Evolutionary conservation across 345 rosid genomes (phyloP), one percentile per base, ranked within the genome.

Genomic region (Eucalyptus tenuipes): DNA sequence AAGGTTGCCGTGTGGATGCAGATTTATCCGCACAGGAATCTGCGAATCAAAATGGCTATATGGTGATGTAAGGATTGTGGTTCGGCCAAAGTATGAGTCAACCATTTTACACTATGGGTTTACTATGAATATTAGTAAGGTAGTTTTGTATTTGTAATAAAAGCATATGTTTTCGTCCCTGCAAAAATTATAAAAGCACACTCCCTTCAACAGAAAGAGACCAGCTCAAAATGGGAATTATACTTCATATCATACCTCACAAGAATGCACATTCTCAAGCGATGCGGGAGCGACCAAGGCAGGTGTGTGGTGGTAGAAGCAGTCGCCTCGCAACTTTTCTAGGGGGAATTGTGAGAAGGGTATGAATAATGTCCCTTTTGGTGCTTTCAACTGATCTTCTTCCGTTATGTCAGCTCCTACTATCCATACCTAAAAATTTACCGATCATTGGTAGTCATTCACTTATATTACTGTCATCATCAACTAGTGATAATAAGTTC

Each of bases 281-380:
- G 94, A 88, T 14, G 55, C 17, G 0, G 99, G 96, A 50, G 93
- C 90, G 13, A 57, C 57, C 96, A 96, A 92, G 45, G 96, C 96
- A 5, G 98, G 98, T 57, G 95, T 94, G 44, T 79, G 85, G 88
- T 94, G 93, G 90, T 95, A 95, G 86, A 88, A 86, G 91, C 97
- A 95, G 88, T 95, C 94, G 13, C 89, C 91, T 17, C 96, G 90
- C 31, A 87, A 3, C 89, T 92, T 87, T 48, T 87, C 91, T 0
- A 93, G 95, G 64, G 98, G 96, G 79, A 95, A 93, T 10, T 93
- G 96, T 6, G 98, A 93, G 91, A 94, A 93, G 7, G 99, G 98
- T 87, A 96, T 92, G 88, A 95, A 95, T 1, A 90, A 11, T 13
- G 98, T 93, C 89, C 96, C 95, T 89, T 90, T 84, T 71, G 85